Percentiles rank a stretch among this genome's conserved stretches.
Evolutionary conservation across 306 rosid genomes (phyloP).

Genomic region (Benincasa hispida): DNA sequence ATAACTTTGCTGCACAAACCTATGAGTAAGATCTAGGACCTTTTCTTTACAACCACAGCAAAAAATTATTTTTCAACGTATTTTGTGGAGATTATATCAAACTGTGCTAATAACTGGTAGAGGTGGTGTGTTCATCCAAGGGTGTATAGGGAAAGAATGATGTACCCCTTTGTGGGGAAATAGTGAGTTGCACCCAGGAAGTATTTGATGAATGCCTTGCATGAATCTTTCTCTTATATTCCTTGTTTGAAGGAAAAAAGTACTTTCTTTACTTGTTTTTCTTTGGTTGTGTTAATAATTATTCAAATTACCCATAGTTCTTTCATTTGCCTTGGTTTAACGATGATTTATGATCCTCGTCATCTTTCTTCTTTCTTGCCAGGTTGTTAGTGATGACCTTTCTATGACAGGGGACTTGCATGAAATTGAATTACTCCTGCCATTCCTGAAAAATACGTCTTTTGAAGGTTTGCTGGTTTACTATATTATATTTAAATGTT

Average conservation of each 20-base stretch:
- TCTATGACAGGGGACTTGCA: slow-evolving; percentile 44
- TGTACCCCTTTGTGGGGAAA: neutral
- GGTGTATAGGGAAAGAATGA: neutral
- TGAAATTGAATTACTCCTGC: slow-evolving; percentile 69
- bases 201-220: neutral
- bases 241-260: neutral
- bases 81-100: neutral
- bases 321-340: neutral
- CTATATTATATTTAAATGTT: neutral
- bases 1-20: neutral
- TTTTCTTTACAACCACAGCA: neutral
- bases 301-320: neutral
- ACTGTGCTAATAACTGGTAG: neutral
- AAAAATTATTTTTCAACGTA: neutral
- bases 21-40: neutral
- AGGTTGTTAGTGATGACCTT: slow-evolving; percentile 51
- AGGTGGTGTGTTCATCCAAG: neutral
- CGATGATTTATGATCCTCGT: neutral
- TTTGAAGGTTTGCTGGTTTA: slow-evolving; percentile 38
- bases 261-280: neutral
- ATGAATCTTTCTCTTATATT: neutral
- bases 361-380: slow-evolving; percentile 4
- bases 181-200: neutral
- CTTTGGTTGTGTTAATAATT: neutral
- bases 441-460: slow-evolving; percentile 30